Base-by-base conservation (phyloP, 352 stramenopile species). In the Pythium graminicola region DNA sequence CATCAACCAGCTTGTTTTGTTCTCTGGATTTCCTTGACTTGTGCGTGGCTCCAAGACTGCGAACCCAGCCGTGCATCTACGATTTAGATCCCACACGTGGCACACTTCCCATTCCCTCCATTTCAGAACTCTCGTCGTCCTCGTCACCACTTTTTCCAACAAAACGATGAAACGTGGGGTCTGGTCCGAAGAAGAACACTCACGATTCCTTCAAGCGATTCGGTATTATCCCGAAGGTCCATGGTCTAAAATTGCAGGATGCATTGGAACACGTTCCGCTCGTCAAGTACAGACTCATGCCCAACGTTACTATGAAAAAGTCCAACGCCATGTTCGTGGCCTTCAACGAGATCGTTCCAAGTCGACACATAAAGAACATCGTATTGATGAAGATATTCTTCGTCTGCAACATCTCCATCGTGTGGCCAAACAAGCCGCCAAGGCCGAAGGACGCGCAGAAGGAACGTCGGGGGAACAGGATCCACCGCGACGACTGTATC, bases 291-390 rank as follows among this genome's bases (percentile, higher is more conserved):
- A 87, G 60, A 89, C 76, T 7, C 67, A 76, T 39, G 62, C 67
- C 3, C 64, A 76, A 51, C 70, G 70, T 32, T 89, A 89, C 60
- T 75, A 85, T 54, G 76, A 89, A 41, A 89, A 89, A 64, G 74
- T 89, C 42, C 64, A 71, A 56, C 72, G 78, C 3, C 62, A 74
- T 17, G 61, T 81, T 42, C 73, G 76, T 4, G 76, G 78, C 0
- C 61, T 87, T 22, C 54, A 54, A 38, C 44, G 45, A 3, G 54
- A 61, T 23, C 54, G 54, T 1, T 54, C 44, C 27, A 61, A 61
- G 36, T 61, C 44, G 24, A 51, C 54, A 19, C 44, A 54, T 38
- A 55, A 56, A 27, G 54, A 62, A 19, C 54, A 62, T 40, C 54
- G 54, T 41, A 62, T 62, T 28, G 54, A 62, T 24, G 39, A 62